Base-by-base conservation (phyloP, 129 eudicot genomes). In the Sambucus nigra region DNA sequence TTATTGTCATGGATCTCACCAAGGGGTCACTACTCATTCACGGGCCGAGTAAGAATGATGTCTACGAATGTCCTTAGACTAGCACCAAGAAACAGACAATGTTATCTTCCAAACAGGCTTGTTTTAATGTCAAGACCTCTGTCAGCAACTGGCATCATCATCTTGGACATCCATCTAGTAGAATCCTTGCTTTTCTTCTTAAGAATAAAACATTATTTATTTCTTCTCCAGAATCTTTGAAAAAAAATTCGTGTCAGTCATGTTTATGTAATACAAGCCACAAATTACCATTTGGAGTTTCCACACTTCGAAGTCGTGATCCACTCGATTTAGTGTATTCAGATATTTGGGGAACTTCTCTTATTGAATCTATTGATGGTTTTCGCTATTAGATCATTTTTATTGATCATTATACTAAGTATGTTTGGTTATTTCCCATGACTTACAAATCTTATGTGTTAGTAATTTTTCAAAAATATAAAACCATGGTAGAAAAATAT, bases 321-420 rank as follows among this genome's bases (percentile, higher is more conserved):
- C 24, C 63, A 25, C 28, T 71, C 12, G 57, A 51, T 25, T 7
- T 65, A 5, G 45, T 71, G 0, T 64, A 71, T 12, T 48, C 55
- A 0, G 71, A 71, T 63, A 65, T 57, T 25, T 63, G n/a, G 65
- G 71, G 54, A 52, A 14, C 48, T 14, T 3, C 77, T 4, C 45
- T 24, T 0, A 29, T 35, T 26, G 6, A 21, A 12, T 31, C 38
- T 31, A 9, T 31, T 31, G 38, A 31, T 31, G 38, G 38, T 5
- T 31, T 31, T 31, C 38, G 38, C 9, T 31, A 31, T 31, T 31
- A 31, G 5, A 9, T 31, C 9, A 31, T 31, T 31, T 31, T 31
- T 31, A 9, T 31, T 5, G 38, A 31, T 31, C 38, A 31, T 9
- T 31, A 31, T 31, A 3, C 38, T 31, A 31, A 31, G 9, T 31